Evolutionary conservation across 108 stramenopile species (phyloP), one percentile per base, ranked within the genome.

Genomic region (Licmophora abbreviata): DNA sequence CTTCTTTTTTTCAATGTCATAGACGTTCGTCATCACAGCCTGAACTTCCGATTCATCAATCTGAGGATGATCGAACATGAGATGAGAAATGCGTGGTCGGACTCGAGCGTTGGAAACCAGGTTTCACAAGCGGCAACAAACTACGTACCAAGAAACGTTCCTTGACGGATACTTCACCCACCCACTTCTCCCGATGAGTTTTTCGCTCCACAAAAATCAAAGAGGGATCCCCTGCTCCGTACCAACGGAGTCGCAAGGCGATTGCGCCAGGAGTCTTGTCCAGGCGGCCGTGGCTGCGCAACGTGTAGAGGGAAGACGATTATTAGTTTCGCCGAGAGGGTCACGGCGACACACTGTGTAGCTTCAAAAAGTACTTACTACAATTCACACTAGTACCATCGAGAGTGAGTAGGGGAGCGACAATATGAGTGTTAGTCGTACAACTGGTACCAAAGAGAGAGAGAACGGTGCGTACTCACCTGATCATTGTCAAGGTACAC

Each of bases 131-230:
- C 41, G n/a, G 23, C 23, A 54, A 20, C 8, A 29, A 27, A 31
- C 10, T n/a, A 81, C 84, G 63, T 54, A 91, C 81, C 37, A 78
- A 89, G 63, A 99, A 99, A 29, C 98, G 92, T 54, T 97, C 96
- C 76, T 99, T 99, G 20, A 95, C 96, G 24, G 78, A 81, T 45
- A 82, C 81, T 53, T 96, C 95, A 15, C 95, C 95, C n/a, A 92
- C 88, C 98, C 98, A 99, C 22, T 81, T 88, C 29, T 99, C 98
- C 32, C 91, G 86, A 69, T 99, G 98, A 11, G 98, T 99, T 70
- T 99, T 99, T 15, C 95, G 88, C 63, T 99, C 98, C 15, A 95
- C 92, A 63, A 97, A 99, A 30, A 95, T 90, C 26, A 71, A 36
- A 30, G 79, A 72, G 21, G 95, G 95, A 47, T 83, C 77, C 4